Evolutionary conservation across 306 rosid species (phyloP), one percentile per base, ranked within the genome.

Genomic region (Cucurbita maxima): DNA sequence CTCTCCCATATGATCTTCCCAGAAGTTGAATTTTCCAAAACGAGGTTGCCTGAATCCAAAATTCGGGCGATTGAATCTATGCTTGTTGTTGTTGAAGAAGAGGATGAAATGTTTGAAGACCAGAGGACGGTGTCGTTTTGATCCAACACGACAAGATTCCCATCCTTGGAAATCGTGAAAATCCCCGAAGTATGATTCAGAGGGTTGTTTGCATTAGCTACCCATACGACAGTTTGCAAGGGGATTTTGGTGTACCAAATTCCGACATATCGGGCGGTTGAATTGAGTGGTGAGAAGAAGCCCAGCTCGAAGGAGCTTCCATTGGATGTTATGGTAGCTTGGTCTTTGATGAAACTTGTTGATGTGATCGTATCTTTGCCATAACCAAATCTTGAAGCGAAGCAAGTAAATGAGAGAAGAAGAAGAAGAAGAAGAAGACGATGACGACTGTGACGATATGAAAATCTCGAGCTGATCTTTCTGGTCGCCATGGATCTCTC

Each of bases 41-140:
- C 76, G 25, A 86, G 78, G 72, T 84, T 82, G 16, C 90, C 88
- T 0, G 77, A 19, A 50, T 80, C 62, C 6, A 60, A 53, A 41
- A 87, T 82, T 16, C 69, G 75, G 0, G 73, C 80, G 7, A 15
- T 78, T 0, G 75, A 22, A 6, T 1, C 36, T 56, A 63, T 51
- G 73, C 76, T 87, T 4, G 4, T 8, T 12, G 78, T 69, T 13
- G 38, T n/a, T 58, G 77, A 79, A 3, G 87, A 54, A 41, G 86
- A 79, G 0, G 34, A 30, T 38, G 90, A 57, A 5, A 81, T 68
- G 69, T 79, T 82, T 10, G 88, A 43, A 50, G 87, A 84, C 88
- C 88, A 82, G 22, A 82, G 0, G 8, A 66, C 10, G 3, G 5
- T 4, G n/a, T 77, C 69, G 8, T 62, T 1, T 9, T 77, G 73